Base-by-base conservation (phyloP, 1,139 yeast species). In the Hemisphaericaspora lyxosophila region DNA sequence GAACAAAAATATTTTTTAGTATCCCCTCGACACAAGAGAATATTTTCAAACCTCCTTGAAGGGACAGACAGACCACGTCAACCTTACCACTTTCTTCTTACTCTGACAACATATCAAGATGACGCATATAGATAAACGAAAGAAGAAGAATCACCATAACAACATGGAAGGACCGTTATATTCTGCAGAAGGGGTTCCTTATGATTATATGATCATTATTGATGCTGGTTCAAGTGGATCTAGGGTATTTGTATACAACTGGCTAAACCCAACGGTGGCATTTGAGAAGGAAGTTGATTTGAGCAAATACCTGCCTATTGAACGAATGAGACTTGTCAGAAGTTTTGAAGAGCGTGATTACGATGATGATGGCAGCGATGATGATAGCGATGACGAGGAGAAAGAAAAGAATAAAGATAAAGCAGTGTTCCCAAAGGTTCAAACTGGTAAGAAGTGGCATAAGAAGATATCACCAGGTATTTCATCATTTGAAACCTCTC, bases 141-240 rank as follows among this genome's bases (percentile, higher is more conserved):
- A 34, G 20, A 34, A 29, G 16, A 8, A 8, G 7, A 18, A 35
- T 13, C 36, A 40, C 15, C 34, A 38, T 12, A 37, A 41, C 26
- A 34, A 37, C 8, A 33, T 37, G 26, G 28, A 24, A 1, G 70
- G 70, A 4, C 67, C 71, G 2, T 36, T 63, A 7, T 51, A 48
- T 35, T 67, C 70, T 31, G 50, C 57, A 6, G 57, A 67, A 3
- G 75, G 74, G 0, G 56, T 70, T 1, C 84, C 85, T 1, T 78
- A 74, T 45, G 82, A 82, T 52, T 85, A 83, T 56, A 76, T 85
- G 3, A 76, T 87, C 2, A 72, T 87, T 8, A 79, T 87, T 15
- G 96, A 87, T 54, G 85, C 95, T 0, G 95, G 96, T 0, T 84
- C 94, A 1, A 80, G 80, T 33, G 95, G 95, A 0, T 81, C 94